Evolutionary conservation across 805 yeast species (phyloP).

Genomic region (Metschnikowia koreensis): DNA sequence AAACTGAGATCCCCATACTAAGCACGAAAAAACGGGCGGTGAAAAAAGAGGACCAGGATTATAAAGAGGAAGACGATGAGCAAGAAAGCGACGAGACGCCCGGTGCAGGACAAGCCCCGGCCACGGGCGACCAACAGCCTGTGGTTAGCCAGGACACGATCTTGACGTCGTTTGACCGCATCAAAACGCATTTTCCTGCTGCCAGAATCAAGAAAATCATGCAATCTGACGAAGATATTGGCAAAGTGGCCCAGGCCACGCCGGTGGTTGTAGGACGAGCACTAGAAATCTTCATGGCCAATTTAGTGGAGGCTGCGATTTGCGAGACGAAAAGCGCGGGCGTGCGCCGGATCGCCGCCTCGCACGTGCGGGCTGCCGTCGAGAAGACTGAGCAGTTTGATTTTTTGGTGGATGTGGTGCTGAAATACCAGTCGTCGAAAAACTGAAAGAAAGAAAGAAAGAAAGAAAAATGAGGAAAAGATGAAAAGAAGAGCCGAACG

Average conservation of each 20-base stretch:
- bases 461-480: no score
- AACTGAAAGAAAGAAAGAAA: conserved; percentile 10
- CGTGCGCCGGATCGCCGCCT: conserved; percentile 76
- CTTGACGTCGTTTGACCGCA: conserved; percentile 41
- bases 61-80: conserved; percentile 5
- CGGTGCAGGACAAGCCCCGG: neutral
- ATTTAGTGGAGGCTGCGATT: conserved; percentile 81
- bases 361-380: conserved; percentile 81
- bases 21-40: neutral
- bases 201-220: conserved; percentile 94
- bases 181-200: conserved; percentile 83
- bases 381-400: conserved; percentile 88
- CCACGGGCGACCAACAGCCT: neutral
- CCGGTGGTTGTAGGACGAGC: conserved; percentile 98
- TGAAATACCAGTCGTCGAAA: conserved; percentile 52
- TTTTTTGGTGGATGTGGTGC: conserved; percentile 76
- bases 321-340: conserved; percentile 73
- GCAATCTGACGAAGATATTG: conserved; percentile 98
- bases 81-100: neutral
- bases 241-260: conserved; percentile 97
- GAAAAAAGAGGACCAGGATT: conserved; percentile 3
- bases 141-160: conserved; percentile 33
- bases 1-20: conserved; percentile 2
- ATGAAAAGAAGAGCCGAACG: neutral
- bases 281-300: conserved; percentile 84